Evolutionary conservation across 805 yeast species (phyloP).

Genomic region (Allodekkera sacchari): DNA sequence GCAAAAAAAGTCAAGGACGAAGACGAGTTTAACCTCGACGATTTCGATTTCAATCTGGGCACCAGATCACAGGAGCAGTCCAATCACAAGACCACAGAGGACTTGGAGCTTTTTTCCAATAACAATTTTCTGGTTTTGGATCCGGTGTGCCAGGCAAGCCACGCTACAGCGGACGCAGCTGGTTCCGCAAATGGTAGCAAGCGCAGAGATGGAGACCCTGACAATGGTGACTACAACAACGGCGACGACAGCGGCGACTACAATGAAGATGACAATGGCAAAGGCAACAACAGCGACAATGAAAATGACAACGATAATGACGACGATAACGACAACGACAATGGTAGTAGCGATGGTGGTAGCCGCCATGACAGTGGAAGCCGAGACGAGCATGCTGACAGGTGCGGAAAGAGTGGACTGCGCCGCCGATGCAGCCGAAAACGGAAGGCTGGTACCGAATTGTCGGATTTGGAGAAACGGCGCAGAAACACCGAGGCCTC

Average conservation of each 20-base stretch:
- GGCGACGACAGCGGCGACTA: too few species aligned
- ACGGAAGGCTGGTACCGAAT: background rate
- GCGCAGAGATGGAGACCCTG: too few species aligned
- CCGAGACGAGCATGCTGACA: background rate
- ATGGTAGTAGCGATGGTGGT: background rate
- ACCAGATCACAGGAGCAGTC: background rate
- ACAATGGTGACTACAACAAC: too few species aligned
- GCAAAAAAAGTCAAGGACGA: too few species aligned
- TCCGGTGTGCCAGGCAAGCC: too few species aligned
- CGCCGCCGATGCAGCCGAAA: background rate
- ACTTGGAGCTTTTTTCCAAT: slow-evolving; percentile 1
- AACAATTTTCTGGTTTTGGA: slow-evolving; percentile 2
- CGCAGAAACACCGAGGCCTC: slow-evolving; percentile 57
- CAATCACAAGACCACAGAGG: background rate
- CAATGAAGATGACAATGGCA: too few species aligned
- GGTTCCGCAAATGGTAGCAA: too few species aligned
- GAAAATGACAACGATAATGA: background rate
- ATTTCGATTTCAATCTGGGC: too few species aligned
- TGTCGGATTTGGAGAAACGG: slow-evolving; percentile 36
- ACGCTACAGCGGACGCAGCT: too few species aligned
- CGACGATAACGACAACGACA: background rate
- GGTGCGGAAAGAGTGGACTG: background rate
- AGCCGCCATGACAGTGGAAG: background rate
- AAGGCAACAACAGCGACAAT: too few species aligned
- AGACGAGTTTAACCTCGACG: too few species aligned